phyloP scores from a whole-genome alignment of 2,329 filamentous ascomycete species.

The Sarocladium oryzae region DNA sequence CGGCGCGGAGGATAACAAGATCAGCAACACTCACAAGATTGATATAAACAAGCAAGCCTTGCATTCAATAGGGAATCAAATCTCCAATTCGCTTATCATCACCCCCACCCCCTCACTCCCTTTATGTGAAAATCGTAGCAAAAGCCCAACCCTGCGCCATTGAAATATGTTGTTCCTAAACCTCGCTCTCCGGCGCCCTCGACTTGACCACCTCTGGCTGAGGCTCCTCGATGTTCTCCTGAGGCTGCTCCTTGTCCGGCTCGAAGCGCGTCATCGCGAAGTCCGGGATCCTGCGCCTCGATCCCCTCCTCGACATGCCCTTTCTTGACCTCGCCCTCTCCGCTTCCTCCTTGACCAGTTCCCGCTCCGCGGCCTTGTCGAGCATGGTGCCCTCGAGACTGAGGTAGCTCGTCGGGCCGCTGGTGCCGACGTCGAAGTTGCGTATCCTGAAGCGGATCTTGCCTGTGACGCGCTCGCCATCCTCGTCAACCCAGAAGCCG shows the following conservation, averaged over 20 bases:
- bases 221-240: conserved; percentile 15
- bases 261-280: conserved; percentile 54
- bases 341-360: conserved; percentile 39
- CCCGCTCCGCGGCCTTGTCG: conserved; percentile 57
- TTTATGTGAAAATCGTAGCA: conserved; percentile 1
- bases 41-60: neutral
- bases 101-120: neutral
- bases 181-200: conserved; percentile 1
- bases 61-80: neutral
- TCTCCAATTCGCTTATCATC: conserved; percentile 9
- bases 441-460: conserved; percentile 71
- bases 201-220: conserved; percentile 6
- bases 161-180: neutral
- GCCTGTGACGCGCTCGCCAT: conserved; percentile 63
- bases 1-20: neutral
- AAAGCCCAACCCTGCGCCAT: conserved; percentile 4
- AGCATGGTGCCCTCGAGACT: conserved; percentile 88
- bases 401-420: conserved; percentile 70
- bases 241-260: conserved; percentile 33
- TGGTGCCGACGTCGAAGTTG: conserved; percentile 75
- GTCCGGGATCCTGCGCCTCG: conserved; percentile 38
- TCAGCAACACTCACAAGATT: too few relatives aligned
- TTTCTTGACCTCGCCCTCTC: conserved; percentile 29
- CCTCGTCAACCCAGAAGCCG: conserved; percentile 70
- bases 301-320: conserved; percentile 24